phyloP scores from a whole-genome alignment of 2,329 filamentous ascomycete genomes.

The Sporothrix schenckii region DNA sequence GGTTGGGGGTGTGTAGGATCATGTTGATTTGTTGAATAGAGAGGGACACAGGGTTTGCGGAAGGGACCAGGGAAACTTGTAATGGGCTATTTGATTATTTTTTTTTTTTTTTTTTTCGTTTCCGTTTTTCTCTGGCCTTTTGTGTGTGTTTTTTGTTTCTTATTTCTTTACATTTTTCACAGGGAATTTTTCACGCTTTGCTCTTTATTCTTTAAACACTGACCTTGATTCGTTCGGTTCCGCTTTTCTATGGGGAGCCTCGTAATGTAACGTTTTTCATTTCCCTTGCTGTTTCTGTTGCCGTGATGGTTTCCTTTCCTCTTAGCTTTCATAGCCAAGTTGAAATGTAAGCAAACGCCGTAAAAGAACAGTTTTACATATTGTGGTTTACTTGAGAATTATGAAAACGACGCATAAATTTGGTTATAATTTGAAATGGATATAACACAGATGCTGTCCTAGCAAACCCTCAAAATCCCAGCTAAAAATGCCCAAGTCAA shows the following conservation, averaged over 20 bases:
- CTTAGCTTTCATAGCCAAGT: background rate
- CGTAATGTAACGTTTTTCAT: background rate
- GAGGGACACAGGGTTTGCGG: background rate
- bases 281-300: background rate
- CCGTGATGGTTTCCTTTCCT: background rate
- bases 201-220: background rate
- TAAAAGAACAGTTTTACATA: background rate
- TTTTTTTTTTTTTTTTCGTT: conserved; percentile 17
- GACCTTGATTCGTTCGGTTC: background rate
- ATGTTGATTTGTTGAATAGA: background rate
- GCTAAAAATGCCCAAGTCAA: background rate
- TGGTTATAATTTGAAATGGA: conserved; percentile 1
- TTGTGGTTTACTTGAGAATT: background rate
- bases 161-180: background rate
- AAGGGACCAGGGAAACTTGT: conserved; percentile 24
- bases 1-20: background rate
- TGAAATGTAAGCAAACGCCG: conserved; percentile 2
- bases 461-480: background rate
- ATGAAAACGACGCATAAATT: background rate
- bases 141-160: conserved; percentile 1
- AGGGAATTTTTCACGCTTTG: background rate
- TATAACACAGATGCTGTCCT: background rate
- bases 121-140: conserved; percentile 23
- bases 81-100: conserved; percentile 30
- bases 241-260: background rate